Conservation (phyloP, 768 basidiomycete genomes). For the Glaciozyma martinii region DNA sequence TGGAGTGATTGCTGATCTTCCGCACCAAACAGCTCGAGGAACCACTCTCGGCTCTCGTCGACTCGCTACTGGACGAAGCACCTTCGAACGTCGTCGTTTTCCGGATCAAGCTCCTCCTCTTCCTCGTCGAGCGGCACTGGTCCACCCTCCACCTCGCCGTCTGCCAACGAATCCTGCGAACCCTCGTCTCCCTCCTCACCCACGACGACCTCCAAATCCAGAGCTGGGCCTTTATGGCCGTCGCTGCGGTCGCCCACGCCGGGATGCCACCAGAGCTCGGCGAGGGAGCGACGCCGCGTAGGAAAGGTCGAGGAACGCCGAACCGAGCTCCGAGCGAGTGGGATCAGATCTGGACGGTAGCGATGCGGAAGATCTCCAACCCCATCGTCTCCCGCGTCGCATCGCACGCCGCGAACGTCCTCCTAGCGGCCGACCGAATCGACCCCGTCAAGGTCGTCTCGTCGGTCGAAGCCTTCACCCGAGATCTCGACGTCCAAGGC, state of each 20-base stretch:
- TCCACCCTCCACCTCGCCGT: slow-evolving; percentile 50
- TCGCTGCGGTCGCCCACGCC: slow-evolving; percentile 60
- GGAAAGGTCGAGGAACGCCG: slow-evolving; percentile 14
- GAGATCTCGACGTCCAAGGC: slow-evolving; percentile 83
- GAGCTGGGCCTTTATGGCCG: slow-evolving; percentile 74
- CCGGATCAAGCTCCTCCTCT: slow-evolving; percentile 68
- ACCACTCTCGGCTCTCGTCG: slow-evolving; percentile 17
- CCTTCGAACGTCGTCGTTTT: slow-evolving; percentile 34
- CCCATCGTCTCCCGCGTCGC: slow-evolving; percentile 39
- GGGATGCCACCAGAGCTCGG: slow-evolving; percentile 34
- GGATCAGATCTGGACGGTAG: slow-evolving; percentile 74
- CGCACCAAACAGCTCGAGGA: slow-evolving; percentile 16
- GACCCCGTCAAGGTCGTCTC: slow-evolving; percentile 55
- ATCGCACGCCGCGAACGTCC: slow-evolving; percentile 20
- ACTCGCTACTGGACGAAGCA: background rate
- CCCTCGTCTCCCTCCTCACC: slow-evolving; percentile 55
- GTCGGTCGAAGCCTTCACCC: slow-evolving; percentile 59
- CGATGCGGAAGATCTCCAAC: slow-evolving; percentile 61
- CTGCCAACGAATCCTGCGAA: slow-evolving; percentile 51
- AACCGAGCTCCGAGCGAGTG: slow-evolving; percentile 44
- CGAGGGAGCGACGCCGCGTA: background rate
- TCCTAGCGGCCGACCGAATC: slow-evolving; percentile 43
- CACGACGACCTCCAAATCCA: slow-evolving; percentile 59
- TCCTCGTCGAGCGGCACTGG: slow-evolving; percentile 78
- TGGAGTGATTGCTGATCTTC: background rate